These are phyloP conservation scores for Ogataea pilisensis DNA, from an alignment of 805 yeast genomes.

Conservation along the genomic window DNA sequence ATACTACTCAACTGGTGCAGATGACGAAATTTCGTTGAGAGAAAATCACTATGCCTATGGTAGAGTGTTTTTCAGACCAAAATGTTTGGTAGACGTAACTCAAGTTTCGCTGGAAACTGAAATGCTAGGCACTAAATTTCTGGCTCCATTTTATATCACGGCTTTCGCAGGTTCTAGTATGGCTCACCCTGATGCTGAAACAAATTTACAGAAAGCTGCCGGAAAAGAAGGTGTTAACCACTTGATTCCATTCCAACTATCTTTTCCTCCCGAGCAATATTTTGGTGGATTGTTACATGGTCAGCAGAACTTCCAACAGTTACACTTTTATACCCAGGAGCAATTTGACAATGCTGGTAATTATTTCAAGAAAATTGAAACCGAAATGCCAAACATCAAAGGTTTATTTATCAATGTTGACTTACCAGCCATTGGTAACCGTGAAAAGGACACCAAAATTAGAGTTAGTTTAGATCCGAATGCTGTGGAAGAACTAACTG, in stretches of 20 bases:
- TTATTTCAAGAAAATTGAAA: slow-evolving; percentile 19
- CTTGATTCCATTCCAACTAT: slow-evolving; percentile 84
- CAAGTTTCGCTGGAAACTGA: slow-evolving; percentile 57
- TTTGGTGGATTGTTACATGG: slow-evolving; percentile 53
- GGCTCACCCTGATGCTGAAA: slow-evolving; percentile 89
- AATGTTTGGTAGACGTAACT: slow-evolving; percentile 69
- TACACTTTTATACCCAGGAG: slow-evolving; percentile 62
- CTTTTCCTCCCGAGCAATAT: slow-evolving; percentile 79
- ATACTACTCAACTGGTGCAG: slow-evolving; percentile 85
- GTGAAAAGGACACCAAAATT: slow-evolving; percentile 79
- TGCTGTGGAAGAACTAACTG: slow-evolving; percentile 8
- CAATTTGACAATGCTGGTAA: slow-evolving; percentile 53
- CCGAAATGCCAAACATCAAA: slow-evolving; percentile 50
- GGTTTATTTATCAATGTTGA: slow-evolving; percentile 83
- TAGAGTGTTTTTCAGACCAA: slow-evolving; percentile 81
- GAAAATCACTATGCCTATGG: slow-evolving; percentile 89
- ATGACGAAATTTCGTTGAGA: slow-evolving; percentile 82
- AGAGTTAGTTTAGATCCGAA: slow-evolving; percentile 51
- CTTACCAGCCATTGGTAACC: slow-evolving; percentile 80
- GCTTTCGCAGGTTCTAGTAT: slow-evolving; percentile 88
- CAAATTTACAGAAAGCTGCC: slow-evolving; percentile 68
- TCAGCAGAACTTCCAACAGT: slow-evolving; percentile 80
- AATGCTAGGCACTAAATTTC: slow-evolving; percentile 61
- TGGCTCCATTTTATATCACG: slow-evolving; percentile 79
- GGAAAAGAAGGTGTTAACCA: slow-evolving; percentile 65